Conservation (phyloP, 768 basidiomycete genomes). For the Rhodocollybia butyracea region DNA sequence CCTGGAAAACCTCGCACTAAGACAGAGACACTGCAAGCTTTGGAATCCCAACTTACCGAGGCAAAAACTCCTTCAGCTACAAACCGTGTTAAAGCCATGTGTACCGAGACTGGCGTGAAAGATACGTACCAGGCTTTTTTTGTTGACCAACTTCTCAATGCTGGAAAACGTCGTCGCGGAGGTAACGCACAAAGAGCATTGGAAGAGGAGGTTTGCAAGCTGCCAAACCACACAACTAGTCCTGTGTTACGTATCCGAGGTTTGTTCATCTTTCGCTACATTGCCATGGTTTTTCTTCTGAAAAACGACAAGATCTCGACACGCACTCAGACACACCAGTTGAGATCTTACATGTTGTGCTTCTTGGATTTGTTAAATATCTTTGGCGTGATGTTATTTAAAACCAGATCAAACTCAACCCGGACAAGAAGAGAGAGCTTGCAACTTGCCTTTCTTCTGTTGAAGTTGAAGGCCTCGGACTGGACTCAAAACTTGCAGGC, state of each 20-base stretch:
- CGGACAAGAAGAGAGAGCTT: constrained; percentile 12
- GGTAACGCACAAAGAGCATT: neutral
- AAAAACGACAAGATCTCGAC: constrained; percentile 24
- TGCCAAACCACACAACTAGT: constrained; percentile 11
- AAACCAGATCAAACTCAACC: neutral
- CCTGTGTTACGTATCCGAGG: constrained; percentile 17
- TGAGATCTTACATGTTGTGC: constrained; percentile 34
- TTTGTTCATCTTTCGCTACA: constrained; percentile 9
- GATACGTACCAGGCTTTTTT: no score
- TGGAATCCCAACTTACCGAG: no score
- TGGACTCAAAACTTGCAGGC: constrained; percentile 14
- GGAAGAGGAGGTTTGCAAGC: neutral
- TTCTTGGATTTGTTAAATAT: constrained; percentile 32
- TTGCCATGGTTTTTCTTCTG: neutral
- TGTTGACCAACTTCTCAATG: no score
- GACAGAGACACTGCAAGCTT: no score
- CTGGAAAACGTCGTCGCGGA: neutral
- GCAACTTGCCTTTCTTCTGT: constrained; percentile 13
- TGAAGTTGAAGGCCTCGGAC: constrained; percentile 16
- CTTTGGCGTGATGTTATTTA: constrained; percentile 22
- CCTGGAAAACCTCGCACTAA: no score
- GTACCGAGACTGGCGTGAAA: no score
- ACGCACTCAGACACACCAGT: constrained; percentile 31
- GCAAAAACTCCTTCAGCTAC: no score
- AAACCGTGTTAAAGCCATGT: no score